Evolutionary conservation across 192 early-diverging fungal genomes (phyloP).

Genomic region (Coemansia sp.): DNA sequence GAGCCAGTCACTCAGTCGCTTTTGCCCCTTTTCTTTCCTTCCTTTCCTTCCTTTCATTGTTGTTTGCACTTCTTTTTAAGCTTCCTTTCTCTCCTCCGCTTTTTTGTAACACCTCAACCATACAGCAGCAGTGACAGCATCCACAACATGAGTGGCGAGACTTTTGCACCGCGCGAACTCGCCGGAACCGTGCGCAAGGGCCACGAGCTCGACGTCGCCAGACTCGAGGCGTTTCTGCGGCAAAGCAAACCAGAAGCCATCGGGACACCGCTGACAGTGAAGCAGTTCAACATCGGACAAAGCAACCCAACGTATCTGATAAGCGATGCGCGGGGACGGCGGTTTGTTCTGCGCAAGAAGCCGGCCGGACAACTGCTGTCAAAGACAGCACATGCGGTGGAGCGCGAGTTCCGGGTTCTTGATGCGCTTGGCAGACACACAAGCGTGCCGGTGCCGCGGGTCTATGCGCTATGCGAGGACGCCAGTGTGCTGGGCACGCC

Average conservation of each 20-base stretch:
- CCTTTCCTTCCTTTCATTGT: neutral
- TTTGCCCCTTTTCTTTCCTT: too few relatives aligned
- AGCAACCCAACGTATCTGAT: constrained; percentile 95
- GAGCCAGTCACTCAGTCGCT: too few relatives aligned
- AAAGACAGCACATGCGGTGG: constrained; percentile 88
- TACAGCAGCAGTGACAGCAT: neutral
- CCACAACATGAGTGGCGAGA: neutral
- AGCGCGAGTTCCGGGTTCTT: constrained; percentile 85
- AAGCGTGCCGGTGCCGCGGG: constrained; percentile 86
- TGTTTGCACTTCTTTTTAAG: neutral
- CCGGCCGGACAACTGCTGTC: constrained; percentile 84
- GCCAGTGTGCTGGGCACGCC: constrained; percentile 81
- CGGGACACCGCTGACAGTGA: constrained; percentile 64
- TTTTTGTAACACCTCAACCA: neutral
- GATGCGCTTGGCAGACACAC: constrained; percentile 71
- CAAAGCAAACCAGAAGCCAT: constrained; percentile 55
- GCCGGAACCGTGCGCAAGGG: constrained; percentile 41
- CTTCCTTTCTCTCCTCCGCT: neutral
- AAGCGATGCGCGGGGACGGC: constrained; percentile 63
- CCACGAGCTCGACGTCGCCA: constrained; percentile 63
- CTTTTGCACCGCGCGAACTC: constrained; percentile 15
- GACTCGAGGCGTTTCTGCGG: constrained; percentile 64
- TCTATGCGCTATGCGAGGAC: constrained; percentile 89
- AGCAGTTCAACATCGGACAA: constrained; percentile 91
- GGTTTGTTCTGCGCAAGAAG: constrained; percentile 89